Evolutionary conservation across 176 grass and related monocot species (phyloP), one percentile per base, ranked within the genome.

Genomic region (Echinochloa phyllopogon): DNA sequence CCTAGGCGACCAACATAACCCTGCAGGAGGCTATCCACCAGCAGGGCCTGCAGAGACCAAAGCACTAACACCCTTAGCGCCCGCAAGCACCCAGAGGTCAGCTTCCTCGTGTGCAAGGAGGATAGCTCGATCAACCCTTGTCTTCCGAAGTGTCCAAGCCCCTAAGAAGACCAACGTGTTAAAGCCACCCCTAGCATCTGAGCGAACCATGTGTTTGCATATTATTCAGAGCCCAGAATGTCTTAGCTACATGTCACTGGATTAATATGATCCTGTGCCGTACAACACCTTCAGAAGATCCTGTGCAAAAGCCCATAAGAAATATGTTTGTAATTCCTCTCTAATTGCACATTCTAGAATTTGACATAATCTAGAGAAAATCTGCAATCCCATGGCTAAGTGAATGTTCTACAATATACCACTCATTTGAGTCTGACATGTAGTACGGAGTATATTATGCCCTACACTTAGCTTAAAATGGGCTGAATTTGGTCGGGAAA

Each of bases 401-500:
- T 33, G 29, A 1, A 33, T 33, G 2, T 33, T 33, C 16, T 75
- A 10, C 21, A 23, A 14, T 75, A 56, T 52, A 27, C 4, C 17
- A 13, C 49, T 39, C 4, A 10, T 38, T 14, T 14, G 39, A 13
- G 17, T 6, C 12, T 12, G 3, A 23, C 52, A 76, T n/a, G 9
- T 29, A 51, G 15, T 84, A 14, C 13, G 60, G 20, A 73, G 18
- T 84, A 59, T 72, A 59, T 85, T 69, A 16, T 84, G 29, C n/a
- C 27, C 38, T 78, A 40, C 16, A 6, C 9, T 75, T 77, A 16
- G 21, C 62, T 58, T 76, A 25, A 42, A 52, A 55, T 64, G 15
- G 24, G 58, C 40, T 77, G 25, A 56, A 65, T 65, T 69, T 73
- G 44, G 16, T 73, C 47, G 48, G 49, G 24, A 64, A 60, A 48